Conservation (phyloP, 805 yeast species). For the Kodamaea sagamina region DNA sequence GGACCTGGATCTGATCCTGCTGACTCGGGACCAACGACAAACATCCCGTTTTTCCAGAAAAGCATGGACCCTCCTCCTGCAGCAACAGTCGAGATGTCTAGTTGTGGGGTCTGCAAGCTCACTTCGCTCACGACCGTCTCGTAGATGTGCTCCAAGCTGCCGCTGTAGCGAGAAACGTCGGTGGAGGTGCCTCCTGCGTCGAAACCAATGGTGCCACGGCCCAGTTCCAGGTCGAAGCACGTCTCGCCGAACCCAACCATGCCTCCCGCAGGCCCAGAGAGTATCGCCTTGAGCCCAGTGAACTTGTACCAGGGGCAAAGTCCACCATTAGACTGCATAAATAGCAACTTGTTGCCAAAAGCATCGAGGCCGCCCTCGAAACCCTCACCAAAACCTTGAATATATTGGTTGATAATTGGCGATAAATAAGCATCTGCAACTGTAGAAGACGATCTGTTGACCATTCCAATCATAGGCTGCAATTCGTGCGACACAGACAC, state of each 20-base stretch:
- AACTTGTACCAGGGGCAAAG: slow-evolving; percentile 80
- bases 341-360: slow-evolving; percentile 61
- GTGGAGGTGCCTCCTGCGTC: slow-evolving; percentile 51
- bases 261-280: slow-evolving; percentile 98
- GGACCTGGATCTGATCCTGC: slow-evolving; percentile 46
- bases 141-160: slow-evolving; percentile 42
- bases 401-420: slow-evolving; percentile 39
- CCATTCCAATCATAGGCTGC: slow-evolving; percentile 48
- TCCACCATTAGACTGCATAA: slow-evolving; percentile 98
- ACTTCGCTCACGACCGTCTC: slow-evolving; percentile 49
- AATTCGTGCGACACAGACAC: slow-evolving; percentile 42
- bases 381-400: slow-evolving; percentile 40
- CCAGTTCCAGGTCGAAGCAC: slow-evolving; percentile 49
- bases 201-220: slow-evolving; percentile 40
- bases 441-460: slow-evolving; percentile 43
- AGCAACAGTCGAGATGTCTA: slow-evolving; percentile 48
- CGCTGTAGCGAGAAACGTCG: slow-evolving; percentile 45
- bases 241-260: slow-evolving; percentile 92
- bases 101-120: slow-evolving; percentile 46
- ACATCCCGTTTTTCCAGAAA: slow-evolving; percentile 40
- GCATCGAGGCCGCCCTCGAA: slow-evolving; percentile 42
- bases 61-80: slow-evolving; percentile 48
- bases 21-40: slow-evolving; percentile 43
- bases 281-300: slow-evolving; percentile 83
- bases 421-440: slow-evolving; percentile 47